Evolutionary conservation across 768 basidiomycete species (phyloP).

Genomic region (Rhodocollybia butyracea): DNA sequence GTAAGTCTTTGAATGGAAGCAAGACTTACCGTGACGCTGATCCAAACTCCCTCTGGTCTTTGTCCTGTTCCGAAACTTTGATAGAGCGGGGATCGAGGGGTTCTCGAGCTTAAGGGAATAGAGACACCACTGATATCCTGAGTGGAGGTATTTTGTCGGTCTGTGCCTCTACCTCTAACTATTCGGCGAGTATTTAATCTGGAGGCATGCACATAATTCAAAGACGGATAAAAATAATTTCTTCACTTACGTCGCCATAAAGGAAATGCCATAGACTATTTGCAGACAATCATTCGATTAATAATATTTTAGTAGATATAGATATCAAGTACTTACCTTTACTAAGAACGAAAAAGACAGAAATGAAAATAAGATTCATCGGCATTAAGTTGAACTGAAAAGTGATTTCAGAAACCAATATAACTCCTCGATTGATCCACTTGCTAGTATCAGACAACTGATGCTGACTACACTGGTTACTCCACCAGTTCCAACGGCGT

Average conservation of each 20-base stretch:
- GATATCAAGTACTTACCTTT: neutral
- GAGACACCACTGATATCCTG: neutral
- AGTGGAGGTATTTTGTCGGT: neutral
- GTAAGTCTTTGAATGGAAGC: no score
- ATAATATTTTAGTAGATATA: neutral
- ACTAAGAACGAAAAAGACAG: neutral
- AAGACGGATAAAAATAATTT: neutral
- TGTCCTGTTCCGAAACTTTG: no score
- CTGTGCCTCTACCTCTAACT: neutral
- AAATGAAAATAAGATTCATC: neutral
- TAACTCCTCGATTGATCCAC: neutral
- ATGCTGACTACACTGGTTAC: neutral
- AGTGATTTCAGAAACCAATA: neutral
- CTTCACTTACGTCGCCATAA: constrained; percentile 1
- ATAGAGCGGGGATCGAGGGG: neutral
- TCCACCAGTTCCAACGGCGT: neutral
- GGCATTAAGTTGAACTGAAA: neutral
- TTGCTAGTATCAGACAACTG: neutral
- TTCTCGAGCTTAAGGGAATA: neutral
- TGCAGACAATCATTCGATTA: no score
- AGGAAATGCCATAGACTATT: neutral
- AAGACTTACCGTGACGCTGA: no score
- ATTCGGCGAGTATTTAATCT: neutral
- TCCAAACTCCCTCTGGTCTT: no score
- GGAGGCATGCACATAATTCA: neutral